Conservation (phyloP, 495 filamentous ascomycete species). For the Sabuloglossum arenarium region DNA sequence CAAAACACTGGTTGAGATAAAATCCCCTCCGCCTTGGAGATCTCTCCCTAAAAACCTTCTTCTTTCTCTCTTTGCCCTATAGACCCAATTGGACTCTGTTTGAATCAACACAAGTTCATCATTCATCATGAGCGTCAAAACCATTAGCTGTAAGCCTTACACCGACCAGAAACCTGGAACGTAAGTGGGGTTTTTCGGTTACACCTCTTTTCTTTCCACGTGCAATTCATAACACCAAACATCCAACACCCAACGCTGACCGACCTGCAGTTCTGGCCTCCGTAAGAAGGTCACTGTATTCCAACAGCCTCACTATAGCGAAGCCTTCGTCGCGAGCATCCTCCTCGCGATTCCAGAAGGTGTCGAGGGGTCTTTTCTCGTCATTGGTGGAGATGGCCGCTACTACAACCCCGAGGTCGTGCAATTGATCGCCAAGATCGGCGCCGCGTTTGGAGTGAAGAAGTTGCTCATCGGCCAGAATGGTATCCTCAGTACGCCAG, state of each 20-base stretch:
- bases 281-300: conserved; percentile 98
- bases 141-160: conserved; percentile 57
- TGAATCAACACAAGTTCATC: not conserved
- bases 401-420: conserved; percentile 94
- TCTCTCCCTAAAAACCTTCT: not conserved
- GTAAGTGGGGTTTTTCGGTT: conserved; percentile 39
- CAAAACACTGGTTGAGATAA: not conserved
- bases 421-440: conserved; percentile 92
- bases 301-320: conserved; percentile 85
- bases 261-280: conserved; percentile 59
- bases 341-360: conserved; percentile 93
- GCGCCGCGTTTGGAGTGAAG: conserved; percentile 93
- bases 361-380: conserved; percentile 65
- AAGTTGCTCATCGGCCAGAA: conserved; percentile 91
- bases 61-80: not conserved
- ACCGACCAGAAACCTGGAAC: conserved; percentile 97
- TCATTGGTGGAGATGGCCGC: conserved; percentile 94
- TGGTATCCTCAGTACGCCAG: conserved; percentile 90
- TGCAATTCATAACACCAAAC: no score
- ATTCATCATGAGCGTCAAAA: conserved; percentile 45
- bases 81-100: not conserved
- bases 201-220: no score
- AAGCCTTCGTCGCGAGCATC: conserved; percentile 84
- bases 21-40: not conserved
- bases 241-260: no score